Conservation (phyloP, 2,329 filamentous ascomycete genomes). For the Colletotrichum sp. region DNA sequence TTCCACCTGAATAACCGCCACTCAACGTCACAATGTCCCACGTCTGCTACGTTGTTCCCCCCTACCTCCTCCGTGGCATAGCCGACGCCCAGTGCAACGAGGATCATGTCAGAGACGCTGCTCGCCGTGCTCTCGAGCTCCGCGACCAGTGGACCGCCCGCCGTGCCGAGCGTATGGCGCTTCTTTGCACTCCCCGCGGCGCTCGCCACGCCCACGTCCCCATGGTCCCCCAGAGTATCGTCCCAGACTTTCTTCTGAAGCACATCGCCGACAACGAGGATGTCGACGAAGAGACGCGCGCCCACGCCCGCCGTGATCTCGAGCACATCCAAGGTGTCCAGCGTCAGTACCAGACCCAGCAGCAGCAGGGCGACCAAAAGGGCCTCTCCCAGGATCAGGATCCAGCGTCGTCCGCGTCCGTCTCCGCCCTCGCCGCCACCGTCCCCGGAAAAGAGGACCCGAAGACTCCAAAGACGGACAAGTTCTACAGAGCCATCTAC, state of each 20-base stretch:
- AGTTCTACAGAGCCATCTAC: slow-evolving; percentile 46
- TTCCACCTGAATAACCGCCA: neutral
- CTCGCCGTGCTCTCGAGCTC: slow-evolving; percentile 37
- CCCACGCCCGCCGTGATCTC: slow-evolving; percentile 41
- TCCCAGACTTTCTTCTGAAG: neutral
- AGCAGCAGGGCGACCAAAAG: slow-evolving; percentile 26
- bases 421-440: slow-evolving; percentile 16
- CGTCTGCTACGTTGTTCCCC: slow-evolving; percentile 49
- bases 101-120: slow-evolving; percentile 38
- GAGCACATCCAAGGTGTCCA: slow-evolving; percentile 41
- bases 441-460: slow-evolving; percentile 16
- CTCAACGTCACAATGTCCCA: neutral
- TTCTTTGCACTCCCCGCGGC: slow-evolving; percentile 35
- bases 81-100: slow-evolving; percentile 42
- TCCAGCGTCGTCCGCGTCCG: neutral
- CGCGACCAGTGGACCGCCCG: slow-evolving; percentile 34
- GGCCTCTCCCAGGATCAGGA: neutral
- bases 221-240: neutral
- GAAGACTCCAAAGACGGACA: slow-evolving; percentile 17
- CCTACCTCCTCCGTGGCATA: slow-evolving; percentile 49
- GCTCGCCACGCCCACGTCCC: slow-evolving; percentile 23
- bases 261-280: slow-evolving; percentile 16
- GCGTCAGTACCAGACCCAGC: slow-evolving; percentile 26
- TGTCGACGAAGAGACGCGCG: slow-evolving; percentile 42
- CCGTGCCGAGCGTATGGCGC: slow-evolving; percentile 39